Base-by-base conservation (phyloP, 2,329 filamentous ascomycete genomes). In the Scedosporium boydii region DNA sequence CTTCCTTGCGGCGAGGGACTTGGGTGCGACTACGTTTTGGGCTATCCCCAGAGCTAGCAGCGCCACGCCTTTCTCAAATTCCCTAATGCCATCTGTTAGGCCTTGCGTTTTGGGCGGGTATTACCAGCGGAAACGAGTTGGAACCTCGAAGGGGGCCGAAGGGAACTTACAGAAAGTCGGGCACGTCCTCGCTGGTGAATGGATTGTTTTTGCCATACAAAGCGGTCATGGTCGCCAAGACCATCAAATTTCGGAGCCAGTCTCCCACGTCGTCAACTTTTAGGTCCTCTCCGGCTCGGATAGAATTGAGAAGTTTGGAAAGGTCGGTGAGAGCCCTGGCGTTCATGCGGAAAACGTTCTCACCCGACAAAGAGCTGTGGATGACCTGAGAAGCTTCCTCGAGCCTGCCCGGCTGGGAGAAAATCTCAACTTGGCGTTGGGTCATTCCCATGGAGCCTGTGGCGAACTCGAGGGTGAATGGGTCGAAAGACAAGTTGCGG, bases 121-220 rank as follows among this genome's bases (percentile, higher is more conserved):
- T 34, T 44, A 41, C 10, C 41, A 18, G 29, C 26, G 16, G 34
- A 59, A 42, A n/a, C 3, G 23, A 16, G 29, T 12, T 16, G 4
- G 23, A 2, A 34, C 14, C 29, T 4, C 14, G 16, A 26, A 12
- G 26, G 21, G 23, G 38, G 38, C 34, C 4, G 44, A 41, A n/a
- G 18, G 55, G 60, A 6, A 62, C 68, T 59, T 68, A 75, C 75
- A 72, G 74, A n/a, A 79, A 71, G n/a, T 71, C 70, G 6, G 77
- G 68, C 1, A 76, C 61, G 3, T 70, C 67, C 9, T 78, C 65
- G 2, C 68, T 58, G 23, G 68, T 70, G 53, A 78, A 69, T 0
- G 79, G 77, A 60, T 80, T 80, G 7, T 76, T 65, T 0, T 73
- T 70, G 3, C 80, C 80, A 58, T 74, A 79, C 38, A 82, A 66